Base-by-base conservation (phyloP, 495 filamentous ascomycete genomes). In the Immersiella caudata region DNA sequence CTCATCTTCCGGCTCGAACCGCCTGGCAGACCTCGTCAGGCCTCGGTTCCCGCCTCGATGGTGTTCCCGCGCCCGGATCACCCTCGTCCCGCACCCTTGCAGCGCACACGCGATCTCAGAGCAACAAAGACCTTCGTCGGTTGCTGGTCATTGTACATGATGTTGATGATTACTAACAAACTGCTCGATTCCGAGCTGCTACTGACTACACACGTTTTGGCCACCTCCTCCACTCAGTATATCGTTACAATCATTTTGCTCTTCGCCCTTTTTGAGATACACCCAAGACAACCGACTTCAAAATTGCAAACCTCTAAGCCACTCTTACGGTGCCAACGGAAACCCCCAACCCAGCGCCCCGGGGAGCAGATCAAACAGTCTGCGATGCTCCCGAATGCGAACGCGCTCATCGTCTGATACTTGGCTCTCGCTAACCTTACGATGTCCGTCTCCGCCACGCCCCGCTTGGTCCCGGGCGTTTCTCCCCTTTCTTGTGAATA, bases 361-460 rank as follows among this genome's bases (percentile, higher is more conserved):
- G 67, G 69, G 67, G 68, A 71, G 71, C 46, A 66, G 73, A 75
- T 75, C 69, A 75, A 75, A 75, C 73, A 73, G 63, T 70, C 68
- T 75, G 61, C 36, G 54, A 63, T 26, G 29, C 58, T 66, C 56
- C 68, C 68, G 55, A 60, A 70, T 51, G 63, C 70, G 66, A 69
- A 63, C 33, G 27, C 63, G 67, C 62, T 65, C 54, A 58, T 59
- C 65, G 16, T 46, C 35, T n/a, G 36, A 49, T 60, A 57, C 26
- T 55, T 25, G 55, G 46, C 56, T 51, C 55, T 67, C 63, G 63
- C 65, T 66, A 52, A 29, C 64, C 65, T 35, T 11, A 51, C 66
- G 22, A 49, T 50, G 51, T 55, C 36, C 62, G 62, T 60, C 49
- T 59, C 22, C 21, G 24, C 52, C 66, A 54, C 57, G 21, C 35